phyloP scores from a whole-genome alignment of 352 stramenopile genomes.

The Chrysophaeum taylorii region DNA sequence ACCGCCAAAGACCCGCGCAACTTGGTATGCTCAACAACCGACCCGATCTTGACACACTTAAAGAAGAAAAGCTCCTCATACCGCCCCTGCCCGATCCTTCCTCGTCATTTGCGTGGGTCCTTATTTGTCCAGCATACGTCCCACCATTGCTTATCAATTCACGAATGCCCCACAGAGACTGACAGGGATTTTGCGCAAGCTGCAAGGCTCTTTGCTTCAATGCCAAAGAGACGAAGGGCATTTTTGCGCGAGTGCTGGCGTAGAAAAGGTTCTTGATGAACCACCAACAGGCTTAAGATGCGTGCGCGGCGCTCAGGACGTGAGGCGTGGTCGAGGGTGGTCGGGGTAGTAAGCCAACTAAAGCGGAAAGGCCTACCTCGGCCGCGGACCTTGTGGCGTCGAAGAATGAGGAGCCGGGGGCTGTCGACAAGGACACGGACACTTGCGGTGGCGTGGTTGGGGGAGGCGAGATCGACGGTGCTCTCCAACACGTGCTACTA shows the following conservation, averaged over 20 bases:
- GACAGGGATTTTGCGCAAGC: too few species aligned
- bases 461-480: background rate
- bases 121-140: too few species aligned
- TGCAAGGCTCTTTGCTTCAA: too few species aligned
- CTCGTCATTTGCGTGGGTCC: too few species aligned
- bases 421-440: background rate
- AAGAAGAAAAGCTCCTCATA: too few species aligned
- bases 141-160: too few species aligned
- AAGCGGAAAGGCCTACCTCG: background rate
- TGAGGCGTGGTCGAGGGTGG: background rate
- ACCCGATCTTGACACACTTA: too few species aligned
- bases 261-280: background rate
- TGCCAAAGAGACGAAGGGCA: slow-evolving; percentile 2
- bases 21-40: too few species aligned
- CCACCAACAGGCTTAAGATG: background rate
- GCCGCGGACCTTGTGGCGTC: background rate
- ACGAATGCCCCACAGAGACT: too few species aligned
- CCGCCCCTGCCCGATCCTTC: too few species aligned
- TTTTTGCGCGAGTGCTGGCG: background rate
- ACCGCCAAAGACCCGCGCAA: too few species aligned
- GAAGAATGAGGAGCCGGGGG: background rate
- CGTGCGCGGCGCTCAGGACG: background rate
- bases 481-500: background rate
- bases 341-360: background rate
- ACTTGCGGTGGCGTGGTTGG: background rate